Evolutionary conservation across 495 filamentous ascomycete genomes (phyloP), one percentile per base, ranked within the genome.

Genomic region (Penicillium riverlandense): DNA sequence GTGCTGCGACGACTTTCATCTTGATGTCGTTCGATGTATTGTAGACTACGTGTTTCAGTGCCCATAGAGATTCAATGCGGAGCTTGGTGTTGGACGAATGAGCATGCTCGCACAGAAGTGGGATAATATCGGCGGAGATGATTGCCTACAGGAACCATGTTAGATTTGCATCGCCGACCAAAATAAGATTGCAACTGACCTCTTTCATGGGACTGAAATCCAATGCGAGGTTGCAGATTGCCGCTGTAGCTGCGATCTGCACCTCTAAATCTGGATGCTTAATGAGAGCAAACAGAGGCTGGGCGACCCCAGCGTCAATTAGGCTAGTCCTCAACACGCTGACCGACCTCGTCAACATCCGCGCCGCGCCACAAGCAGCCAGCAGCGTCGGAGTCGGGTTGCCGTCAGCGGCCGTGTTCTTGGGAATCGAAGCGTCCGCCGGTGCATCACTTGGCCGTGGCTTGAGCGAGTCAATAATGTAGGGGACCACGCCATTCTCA

Each of bases 121-220:
- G 82, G 35, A 95, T 66, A 8, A 88, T 77, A n/a, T 88, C 89
- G 9, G 74, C 79, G 15, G 85, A 77, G 11, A 90, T 68, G 29
- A 96, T 83, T 11, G 76, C 68, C 82, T 96, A 49, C 8, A 45
- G 32, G 12, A 28, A 16, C 9, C 27, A 40, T 22, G 54, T 65
- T 58, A 58, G 53, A 22, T 34, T 31, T 34, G 50, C 22, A 41
- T 9, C 11, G 28, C 9, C 30, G 28, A 14, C 43, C 38, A 22
- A 29, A 29, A 47, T 37, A 16, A 16, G 11, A 45, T 3, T 14
- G 7, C 11, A 37, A 73, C 79, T 69, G 53, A 90, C 87, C 59
- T 85, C 76, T 67, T 85, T 80, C 88, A 97, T 88, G 9, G 92
- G 90, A 51, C 88, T 95, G 55, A 88, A 86, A 35, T 94, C 86